Percentiles rank a stretch among this genome's conserved stretches.
Conservation (phyloP, 352 stramenopile genomes). For the Phytophthora ramorum region DNA sequence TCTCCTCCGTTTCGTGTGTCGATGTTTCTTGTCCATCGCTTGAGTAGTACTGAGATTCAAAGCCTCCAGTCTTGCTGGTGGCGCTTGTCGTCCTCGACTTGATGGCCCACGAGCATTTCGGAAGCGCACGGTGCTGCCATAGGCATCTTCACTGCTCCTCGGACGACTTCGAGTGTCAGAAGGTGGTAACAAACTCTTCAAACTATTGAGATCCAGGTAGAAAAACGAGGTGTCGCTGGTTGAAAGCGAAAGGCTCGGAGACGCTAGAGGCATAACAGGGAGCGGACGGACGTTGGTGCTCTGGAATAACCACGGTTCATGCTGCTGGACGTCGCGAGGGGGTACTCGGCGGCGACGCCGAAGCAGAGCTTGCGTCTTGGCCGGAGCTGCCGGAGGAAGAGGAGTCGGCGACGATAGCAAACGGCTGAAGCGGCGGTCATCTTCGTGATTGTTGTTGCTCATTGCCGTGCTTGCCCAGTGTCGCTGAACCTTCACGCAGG, state of each 20-base stretch:
- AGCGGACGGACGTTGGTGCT: slow-evolving; percentile 51
- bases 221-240: slow-evolving; percentile 51
- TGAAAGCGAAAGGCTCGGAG: slow-evolving; percentile 29
- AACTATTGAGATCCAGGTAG: slow-evolving; percentile 70
- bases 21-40: slow-evolving; percentile 4
- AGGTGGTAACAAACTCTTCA: slow-evolving; percentile 63
- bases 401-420: slow-evolving; percentile 3
- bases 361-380: slow-evolving; percentile 23
- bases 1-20: slow-evolving; percentile 18
- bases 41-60: slow-evolving; percentile 32
- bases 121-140: slow-evolving; percentile 6
- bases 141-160: slow-evolving; percentile 31
- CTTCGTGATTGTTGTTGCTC: slow-evolving; percentile 43
- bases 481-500: too few relatives aligned
- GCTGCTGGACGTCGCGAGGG: slow-evolving; percentile 27
- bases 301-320: slow-evolving; percentile 80
- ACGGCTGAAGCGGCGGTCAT: slow-evolving; percentile 25
- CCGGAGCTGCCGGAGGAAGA: slow-evolving; percentile 15
- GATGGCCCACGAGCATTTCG: neutral
- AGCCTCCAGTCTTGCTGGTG: slow-evolving; percentile 52
- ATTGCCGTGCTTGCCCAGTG: slow-evolving; percentile 7
- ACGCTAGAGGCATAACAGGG: slow-evolving; percentile 13
- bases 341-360: slow-evolving; percentile 27
- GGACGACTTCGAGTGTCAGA: slow-evolving; percentile 24
- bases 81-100: slow-evolving; percentile 26